Conservation (phyloP, 1,284 basidiomycete species). For the Cutaneotrichosporon sp. region DNA sequence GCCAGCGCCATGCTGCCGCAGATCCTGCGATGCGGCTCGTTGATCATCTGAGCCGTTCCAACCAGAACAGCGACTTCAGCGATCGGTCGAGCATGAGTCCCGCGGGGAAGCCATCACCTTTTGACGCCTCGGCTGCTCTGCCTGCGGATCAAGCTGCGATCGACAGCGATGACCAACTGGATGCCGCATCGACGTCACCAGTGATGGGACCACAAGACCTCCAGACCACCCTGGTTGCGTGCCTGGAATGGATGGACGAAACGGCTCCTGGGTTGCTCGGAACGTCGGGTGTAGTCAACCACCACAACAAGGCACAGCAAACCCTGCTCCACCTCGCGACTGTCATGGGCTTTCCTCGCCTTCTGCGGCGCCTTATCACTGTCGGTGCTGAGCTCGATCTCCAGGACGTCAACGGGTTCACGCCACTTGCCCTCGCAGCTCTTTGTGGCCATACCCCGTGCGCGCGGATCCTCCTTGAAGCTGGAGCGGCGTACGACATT, state of each 20-base stretch:
- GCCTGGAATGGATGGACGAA: conserved; percentile 59
- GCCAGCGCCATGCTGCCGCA: conserved; percentile 37
- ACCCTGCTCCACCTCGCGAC: conserved; percentile 85
- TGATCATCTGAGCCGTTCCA: conserved; percentile 32
- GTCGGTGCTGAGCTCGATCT: conserved; percentile 77
- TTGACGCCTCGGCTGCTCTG: conserved; percentile 12
- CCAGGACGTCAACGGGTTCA: conserved; percentile 87
- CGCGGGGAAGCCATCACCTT: conserved; percentile 24
- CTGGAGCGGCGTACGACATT: conserved; percentile 76
- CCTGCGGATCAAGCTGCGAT: conserved; percentile 36
- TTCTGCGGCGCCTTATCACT: conserved; percentile 71
- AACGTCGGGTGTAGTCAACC: conserved; percentile 64
- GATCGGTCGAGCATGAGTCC: conserved; percentile 38
- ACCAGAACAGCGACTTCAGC: conserved; percentile 34
- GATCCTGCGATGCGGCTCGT: conserved; percentile 46
- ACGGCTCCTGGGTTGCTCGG: conserved; percentile 45
- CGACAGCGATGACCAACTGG: background rate
- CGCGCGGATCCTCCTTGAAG: conserved; percentile 67
- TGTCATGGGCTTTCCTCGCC: conserved; percentile 72
- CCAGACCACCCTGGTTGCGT: conserved; percentile 74
- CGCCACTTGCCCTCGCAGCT: conserved; percentile 84
- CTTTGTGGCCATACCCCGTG: conserved; percentile 68
- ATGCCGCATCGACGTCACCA: conserved; percentile 45
- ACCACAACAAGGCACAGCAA: conserved; percentile 65
- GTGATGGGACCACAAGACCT: conserved; percentile 54